Conservation (phyloP, 805 yeast species). For the Novakomyces olei region DNA sequence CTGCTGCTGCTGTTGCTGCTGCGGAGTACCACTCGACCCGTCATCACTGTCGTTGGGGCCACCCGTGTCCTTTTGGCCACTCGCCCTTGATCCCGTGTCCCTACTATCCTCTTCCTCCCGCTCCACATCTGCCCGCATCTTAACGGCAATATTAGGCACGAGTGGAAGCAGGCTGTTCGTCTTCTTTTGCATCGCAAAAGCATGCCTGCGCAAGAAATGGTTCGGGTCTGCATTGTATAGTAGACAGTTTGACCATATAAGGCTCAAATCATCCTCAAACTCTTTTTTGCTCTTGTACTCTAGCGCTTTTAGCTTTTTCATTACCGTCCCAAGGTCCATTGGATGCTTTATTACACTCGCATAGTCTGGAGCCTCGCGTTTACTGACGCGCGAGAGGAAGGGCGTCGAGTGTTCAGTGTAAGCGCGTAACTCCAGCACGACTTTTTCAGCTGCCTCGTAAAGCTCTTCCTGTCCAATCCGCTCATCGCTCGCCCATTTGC, state of each 20-base stretch:
- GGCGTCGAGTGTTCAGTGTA: slow-evolving; percentile 95
- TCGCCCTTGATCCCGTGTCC: too few species aligned
- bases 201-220: slow-evolving; percentile 77
- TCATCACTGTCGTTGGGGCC: too few species aligned
- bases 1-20: too few species aligned
- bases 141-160: slow-evolving; percentile 68
- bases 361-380: slow-evolving; percentile 94
- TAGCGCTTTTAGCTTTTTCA: slow-evolving; percentile 64
- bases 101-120: slow-evolving; percentile 21
- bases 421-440: slow-evolving; percentile 67
- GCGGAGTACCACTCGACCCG: too few species aligned
- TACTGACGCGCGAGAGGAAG: slow-evolving; percentile 83
- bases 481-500: slow-evolving; percentile 95
- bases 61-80: too few species aligned
- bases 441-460: slow-evolving; percentile 93
- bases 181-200: slow-evolving; percentile 87
- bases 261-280: slow-evolving; percentile 85
- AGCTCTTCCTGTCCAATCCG: slow-evolving; percentile 92
- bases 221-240: slow-evolving; percentile 86
- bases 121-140: slow-evolving; percentile 25
- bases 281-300: slow-evolving; percentile 69
- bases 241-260: slow-evolving; percentile 87
- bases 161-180: slow-evolving; percentile 52
- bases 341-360: slow-evolving; percentile 75
- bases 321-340: slow-evolving; percentile 87